Percentiles rank a stretch among this genome's conserved stretches.
Conservation (phyloP, 1,284 basidiomycete species). For the Pascua guehoae region DNA sequence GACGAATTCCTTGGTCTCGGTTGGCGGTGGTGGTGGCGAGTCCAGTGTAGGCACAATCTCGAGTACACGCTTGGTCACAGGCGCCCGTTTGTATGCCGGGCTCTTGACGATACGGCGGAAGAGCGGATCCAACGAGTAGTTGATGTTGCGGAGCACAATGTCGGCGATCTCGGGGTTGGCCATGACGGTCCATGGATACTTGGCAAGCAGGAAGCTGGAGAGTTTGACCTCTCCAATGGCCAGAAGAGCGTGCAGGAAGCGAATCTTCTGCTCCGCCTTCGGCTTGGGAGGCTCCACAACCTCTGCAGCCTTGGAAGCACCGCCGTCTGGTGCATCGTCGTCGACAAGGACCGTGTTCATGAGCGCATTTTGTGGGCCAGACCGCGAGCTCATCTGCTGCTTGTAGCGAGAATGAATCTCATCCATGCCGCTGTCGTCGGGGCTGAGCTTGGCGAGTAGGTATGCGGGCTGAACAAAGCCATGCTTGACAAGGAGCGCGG, state of each 20-base stretch:
- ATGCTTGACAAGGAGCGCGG: slow-evolving; percentile 84
- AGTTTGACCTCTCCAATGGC: slow-evolving; percentile 77
- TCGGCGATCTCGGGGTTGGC: slow-evolving; percentile 79
- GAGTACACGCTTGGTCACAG: neutral
- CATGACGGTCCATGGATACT: slow-evolving; percentile 81
- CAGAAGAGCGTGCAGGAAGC: slow-evolving; percentile 74
- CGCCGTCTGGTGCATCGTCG: slow-evolving; percentile 49
- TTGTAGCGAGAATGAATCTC: slow-evolving; percentile 65
- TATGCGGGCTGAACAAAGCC: slow-evolving; percentile 80
- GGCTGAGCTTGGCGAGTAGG: slow-evolving; percentile 64
- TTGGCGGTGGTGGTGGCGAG: slow-evolving; percentile 71
- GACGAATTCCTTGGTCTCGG: slow-evolving; percentile 65
- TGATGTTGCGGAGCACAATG: slow-evolving; percentile 69
- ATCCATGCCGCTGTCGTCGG: slow-evolving; percentile 70
- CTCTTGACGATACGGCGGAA: slow-evolving; percentile 53
- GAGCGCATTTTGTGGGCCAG: slow-evolving; percentile 72
- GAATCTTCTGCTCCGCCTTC: slow-evolving; percentile 73
- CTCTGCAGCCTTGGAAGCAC: slow-evolving; percentile 43
- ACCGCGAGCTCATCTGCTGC: slow-evolving; percentile 58
- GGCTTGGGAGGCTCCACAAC: slow-evolving; percentile 32
- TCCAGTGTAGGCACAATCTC: slow-evolving; percentile 55
- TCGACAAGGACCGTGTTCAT: slow-evolving; percentile 86
- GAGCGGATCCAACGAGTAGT: slow-evolving; percentile 63
- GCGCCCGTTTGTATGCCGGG: too few species aligned
- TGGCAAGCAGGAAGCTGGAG: slow-evolving; percentile 71